A percentile compares a stretch with the other conserved stretches of the same genome.
phyloP scores from a whole-genome alignment of 1,139 yeast genomes.

The Spathaspora sp. region DNA sequence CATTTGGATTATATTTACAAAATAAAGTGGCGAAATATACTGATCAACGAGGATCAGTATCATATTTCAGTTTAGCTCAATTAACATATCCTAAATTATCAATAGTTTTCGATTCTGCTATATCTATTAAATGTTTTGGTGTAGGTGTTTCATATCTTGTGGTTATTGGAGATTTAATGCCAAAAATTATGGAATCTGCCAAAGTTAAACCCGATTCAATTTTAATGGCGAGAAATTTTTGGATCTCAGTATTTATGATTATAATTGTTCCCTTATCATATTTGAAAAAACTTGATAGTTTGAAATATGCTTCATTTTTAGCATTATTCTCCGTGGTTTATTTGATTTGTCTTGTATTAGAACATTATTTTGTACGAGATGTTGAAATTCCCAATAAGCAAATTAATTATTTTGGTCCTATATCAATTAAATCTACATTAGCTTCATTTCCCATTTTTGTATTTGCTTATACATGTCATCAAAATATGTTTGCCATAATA shows the following conservation, averaged over 20 bases:
- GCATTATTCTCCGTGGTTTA: conserved; percentile 83
- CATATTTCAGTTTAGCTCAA: conserved; percentile 53
- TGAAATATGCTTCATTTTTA: conserved; percentile 82
- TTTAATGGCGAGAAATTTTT: conserved; percentile 52
- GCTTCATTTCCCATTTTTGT: conserved; percentile 81
- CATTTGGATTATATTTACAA: conserved; percentile 54
- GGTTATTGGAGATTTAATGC: conserved; percentile 88
- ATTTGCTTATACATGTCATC: conserved; percentile 95
- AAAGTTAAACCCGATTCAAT: conserved; percentile 21
- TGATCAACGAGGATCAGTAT: conserved; percentile 48
- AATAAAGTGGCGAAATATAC: conserved; percentile 52
- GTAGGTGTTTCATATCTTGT: conserved; percentile 88
- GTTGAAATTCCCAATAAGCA: conserved; percentile 20
- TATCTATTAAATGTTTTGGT: conserved; percentile 74
- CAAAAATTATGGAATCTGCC: conserved; percentile 59
- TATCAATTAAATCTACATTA: conserved; percentile 36
- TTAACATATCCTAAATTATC: conserved; percentile 53
- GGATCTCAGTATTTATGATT: conserved; percentile 65
- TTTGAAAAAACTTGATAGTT: conserved; percentile 73
- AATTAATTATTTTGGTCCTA: conserved; percentile 38
- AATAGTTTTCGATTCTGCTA: conserved; percentile 50
- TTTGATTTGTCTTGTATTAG: conserved; percentile 69
- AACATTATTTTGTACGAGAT: conserved; percentile 52
- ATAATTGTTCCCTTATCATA: conserved; percentile 73
- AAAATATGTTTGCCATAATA: conserved; percentile 86